Percentiles rank a stretch among this genome's conserved stretches.
Conservation (phyloP, 148 eudicot genomes). For the Bassia scoparia region DNA sequence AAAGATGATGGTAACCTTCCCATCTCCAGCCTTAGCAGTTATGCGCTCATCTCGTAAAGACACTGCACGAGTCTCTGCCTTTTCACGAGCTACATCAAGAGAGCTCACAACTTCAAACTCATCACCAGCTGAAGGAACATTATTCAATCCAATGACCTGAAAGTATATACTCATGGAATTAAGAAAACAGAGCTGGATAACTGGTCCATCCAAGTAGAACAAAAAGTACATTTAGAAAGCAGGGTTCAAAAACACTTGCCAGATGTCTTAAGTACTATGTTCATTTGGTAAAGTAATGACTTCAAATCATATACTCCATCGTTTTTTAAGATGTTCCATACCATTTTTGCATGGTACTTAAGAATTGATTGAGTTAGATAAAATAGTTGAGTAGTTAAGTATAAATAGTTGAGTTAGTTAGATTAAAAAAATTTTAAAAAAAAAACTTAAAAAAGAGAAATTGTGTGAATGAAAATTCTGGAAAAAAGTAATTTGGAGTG, state of each 20-base stretch:
- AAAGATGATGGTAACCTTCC: slow-evolving; percentile 75
- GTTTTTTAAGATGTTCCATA: too few species aligned
- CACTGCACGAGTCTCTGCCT: slow-evolving; percentile 64
- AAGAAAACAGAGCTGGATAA: not conserved
- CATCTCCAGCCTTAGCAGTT: slow-evolving; percentile 86
- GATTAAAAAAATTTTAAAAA: too few species aligned
- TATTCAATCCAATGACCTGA: slow-evolving; percentile 85
- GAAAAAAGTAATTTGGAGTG: too few species aligned
- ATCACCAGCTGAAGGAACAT: slow-evolving; percentile 92
- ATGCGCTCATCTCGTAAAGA: slow-evolving; percentile 56
- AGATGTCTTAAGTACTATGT: not conserved
- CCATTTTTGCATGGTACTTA: too few species aligned
- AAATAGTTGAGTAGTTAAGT: too few species aligned
- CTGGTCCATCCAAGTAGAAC: not conserved
- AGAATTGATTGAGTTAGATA: too few species aligned
- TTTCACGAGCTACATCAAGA: slow-evolving; percentile 83
- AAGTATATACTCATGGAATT: slow-evolving; percentile 5
- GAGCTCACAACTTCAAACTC: slow-evolving; percentile 84
- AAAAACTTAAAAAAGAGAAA: too few species aligned
- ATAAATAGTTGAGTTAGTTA: too few species aligned
- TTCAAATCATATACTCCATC: too few species aligned
- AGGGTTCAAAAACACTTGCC: not conserved
- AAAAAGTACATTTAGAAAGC: not conserved
- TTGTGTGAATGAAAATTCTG: too few species aligned
- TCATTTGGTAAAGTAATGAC: too few species aligned